phyloP scores from a whole-genome alignment of 2,329 filamentous ascomycete genomes.

The Cladosporium phlei region DNA sequence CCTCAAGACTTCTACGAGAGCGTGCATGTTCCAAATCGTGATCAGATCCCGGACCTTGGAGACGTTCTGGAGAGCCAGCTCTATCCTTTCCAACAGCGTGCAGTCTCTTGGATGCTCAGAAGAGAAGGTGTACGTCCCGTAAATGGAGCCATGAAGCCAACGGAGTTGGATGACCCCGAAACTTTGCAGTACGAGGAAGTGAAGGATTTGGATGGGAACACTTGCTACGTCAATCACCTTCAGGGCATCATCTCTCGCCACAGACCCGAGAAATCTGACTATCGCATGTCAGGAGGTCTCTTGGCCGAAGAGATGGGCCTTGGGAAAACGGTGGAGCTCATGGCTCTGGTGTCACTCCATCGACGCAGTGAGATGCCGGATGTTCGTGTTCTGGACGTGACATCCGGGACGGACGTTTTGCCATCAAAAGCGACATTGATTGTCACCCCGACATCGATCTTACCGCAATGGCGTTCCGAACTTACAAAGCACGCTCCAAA shows the following conservation, averaged over 20 bases:
- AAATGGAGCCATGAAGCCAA: slow-evolving; percentile 7
- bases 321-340: slow-evolving; percentile 73
- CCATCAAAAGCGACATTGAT: slow-evolving; percentile 57
- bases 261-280: slow-evolving; percentile 38
- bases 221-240: slow-evolving; percentile 58
- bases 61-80: slow-evolving; percentile 38
- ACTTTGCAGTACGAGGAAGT: slow-evolving; percentile 42
- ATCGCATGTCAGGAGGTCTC: slow-evolving; percentile 55
- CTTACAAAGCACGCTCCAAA: slow-evolving; percentile 53
- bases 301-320: slow-evolving; percentile 79
- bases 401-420: slow-evolving; percentile 42
- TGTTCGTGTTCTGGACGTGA: slow-evolving; percentile 30
- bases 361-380: slow-evolving; percentile 36
- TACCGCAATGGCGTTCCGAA: slow-evolving; percentile 61
- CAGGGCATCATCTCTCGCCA: slow-evolving; percentile 49
- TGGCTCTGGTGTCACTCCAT: slow-evolving; percentile 65
- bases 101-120: slow-evolving; percentile 64
- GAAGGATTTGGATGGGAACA: slow-evolving; percentile 44
- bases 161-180: neutral
- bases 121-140: slow-evolving; percentile 58
- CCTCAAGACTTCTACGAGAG: slow-evolving; percentile 64
- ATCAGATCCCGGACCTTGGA: slow-evolving; percentile 21
- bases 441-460: slow-evolving; percentile 57
- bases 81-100: slow-evolving; percentile 68
- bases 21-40: slow-evolving; percentile 56